Evolutionary conservation across 768 basidiomycete genomes (phyloP).

Genomic region (Amanita molliuscula): DNA sequence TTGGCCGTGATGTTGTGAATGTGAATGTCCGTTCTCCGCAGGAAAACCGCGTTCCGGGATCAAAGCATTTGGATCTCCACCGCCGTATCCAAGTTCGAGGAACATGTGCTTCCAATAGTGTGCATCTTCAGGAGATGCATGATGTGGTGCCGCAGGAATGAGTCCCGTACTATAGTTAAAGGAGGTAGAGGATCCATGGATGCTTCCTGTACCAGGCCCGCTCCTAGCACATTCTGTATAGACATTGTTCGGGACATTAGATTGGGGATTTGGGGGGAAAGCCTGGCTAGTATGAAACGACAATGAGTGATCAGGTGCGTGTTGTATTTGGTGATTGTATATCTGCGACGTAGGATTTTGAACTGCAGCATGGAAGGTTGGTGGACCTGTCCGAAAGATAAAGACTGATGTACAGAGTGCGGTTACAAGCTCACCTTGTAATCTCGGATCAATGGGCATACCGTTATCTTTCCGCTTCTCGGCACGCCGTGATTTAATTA

Average conservation of each 20-base stretch:
- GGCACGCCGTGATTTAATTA: slow-evolving; percentile 39
- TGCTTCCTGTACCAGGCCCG: slow-evolving; percentile 5
- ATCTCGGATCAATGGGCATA: slow-evolving; percentile 43
- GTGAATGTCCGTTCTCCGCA: slow-evolving; percentile 5
- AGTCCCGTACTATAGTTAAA: slow-evolving; percentile 21
- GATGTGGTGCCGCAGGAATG: slow-evolving; percentile 26
- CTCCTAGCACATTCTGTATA: slow-evolving; percentile 3
- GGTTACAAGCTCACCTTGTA: slow-evolving; percentile 33
- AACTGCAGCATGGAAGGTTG: slow-evolving; percentile 13
- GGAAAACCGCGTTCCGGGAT: not conserved
- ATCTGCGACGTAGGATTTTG: slow-evolving; percentile 21
- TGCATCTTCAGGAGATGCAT: slow-evolving; percentile 50
- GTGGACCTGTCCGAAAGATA: slow-evolving; percentile 14
- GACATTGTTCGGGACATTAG: slow-evolving; percentile 7
- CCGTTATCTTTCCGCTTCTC: slow-evolving; percentile 28
- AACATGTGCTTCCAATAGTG: slow-evolving; percentile 72
- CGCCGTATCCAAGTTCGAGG: slow-evolving; percentile 57
- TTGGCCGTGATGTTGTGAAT: slow-evolving; percentile 7
- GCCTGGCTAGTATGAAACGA: slow-evolving; percentile 32
- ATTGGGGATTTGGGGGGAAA: slow-evolving; percentile 21
- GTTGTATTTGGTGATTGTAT: slow-evolving; percentile 25
- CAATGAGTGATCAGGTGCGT: slow-evolving; percentile 25
- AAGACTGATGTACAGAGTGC: slow-evolving; percentile 7
- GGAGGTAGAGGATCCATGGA: slow-evolving; percentile 5
- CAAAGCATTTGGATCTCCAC: slow-evolving; percentile 18